A percentile compares a stretch with the other conserved stretches of the same genome.
Conservation (phyloP, 148 eudicot species). For the Cornus controversa region DNA sequence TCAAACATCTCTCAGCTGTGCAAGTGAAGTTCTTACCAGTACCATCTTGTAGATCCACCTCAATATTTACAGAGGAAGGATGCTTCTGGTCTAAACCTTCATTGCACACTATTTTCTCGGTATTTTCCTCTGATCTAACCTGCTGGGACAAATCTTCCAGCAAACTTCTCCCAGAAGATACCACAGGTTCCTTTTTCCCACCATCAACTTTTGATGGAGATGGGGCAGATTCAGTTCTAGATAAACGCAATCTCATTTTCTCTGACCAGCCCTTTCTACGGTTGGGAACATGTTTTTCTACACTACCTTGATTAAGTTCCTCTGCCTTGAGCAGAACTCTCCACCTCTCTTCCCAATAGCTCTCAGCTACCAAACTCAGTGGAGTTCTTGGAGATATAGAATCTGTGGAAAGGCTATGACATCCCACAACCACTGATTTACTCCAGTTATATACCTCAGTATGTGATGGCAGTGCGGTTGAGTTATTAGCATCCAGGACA, state of each 20-base stretch:
- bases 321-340: conserved; percentile 74
- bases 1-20: conserved; percentile 25
- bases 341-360: conserved; percentile 99
- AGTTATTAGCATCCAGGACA: conserved; percentile 60
- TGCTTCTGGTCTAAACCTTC: conserved; percentile 22
- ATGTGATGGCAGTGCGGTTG: conserved; percentile 31
- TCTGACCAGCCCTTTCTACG: conserved; percentile 75
- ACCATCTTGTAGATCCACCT: conserved; percentile 31
- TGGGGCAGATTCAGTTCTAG: conserved; percentile 73
- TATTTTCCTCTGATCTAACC: conserved; percentile 55
- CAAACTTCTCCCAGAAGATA: conserved; percentile 61
- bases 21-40: conserved; percentile 21
- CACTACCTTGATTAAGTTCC: conserved; percentile 44
- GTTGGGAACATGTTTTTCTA: conserved; percentile 34
- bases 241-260: conserved; percentile 58
- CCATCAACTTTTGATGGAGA: conserved; percentile 45
- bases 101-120: conserved; percentile 27
- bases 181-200: conserved; percentile 31
- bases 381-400: conserved; percentile 49
- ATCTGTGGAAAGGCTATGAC: conserved; percentile 61
- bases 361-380: conserved; percentile 60
- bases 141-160: conserved; percentile 67
- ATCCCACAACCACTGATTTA: conserved; percentile 39
- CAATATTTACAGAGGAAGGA: conserved; percentile 24
- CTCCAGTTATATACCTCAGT: conserved; percentile 25